Percentiles rank a stretch among this genome's conserved stretches.
Conservation (phyloP, 495 filamentous ascomycete genomes). For the Paragyromitra xinjiangensis region DNA sequence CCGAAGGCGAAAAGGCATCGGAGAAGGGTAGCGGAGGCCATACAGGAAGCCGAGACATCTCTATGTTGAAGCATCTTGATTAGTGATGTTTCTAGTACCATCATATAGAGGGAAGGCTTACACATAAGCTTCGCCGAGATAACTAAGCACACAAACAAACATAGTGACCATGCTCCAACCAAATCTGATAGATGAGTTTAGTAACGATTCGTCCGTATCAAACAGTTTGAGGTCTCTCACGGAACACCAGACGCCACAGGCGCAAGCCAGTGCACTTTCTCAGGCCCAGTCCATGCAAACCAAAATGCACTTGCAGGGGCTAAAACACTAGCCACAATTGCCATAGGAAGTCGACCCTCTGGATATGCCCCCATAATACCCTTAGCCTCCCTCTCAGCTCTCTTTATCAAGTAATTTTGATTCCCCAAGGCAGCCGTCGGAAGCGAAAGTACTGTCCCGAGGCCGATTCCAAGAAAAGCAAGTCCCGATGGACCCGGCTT, state of each 20-base stretch:
- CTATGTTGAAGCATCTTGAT: not conserved
- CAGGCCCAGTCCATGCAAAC: conserved; percentile 69
- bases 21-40: conserved; percentile 87
- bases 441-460: conserved; percentile 65
- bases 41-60: conserved; percentile 75
- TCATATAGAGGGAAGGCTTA: conserved; percentile 13
- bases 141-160: conserved; percentile 37
- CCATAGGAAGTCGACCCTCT: conserved; percentile 56
- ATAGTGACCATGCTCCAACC: conserved; percentile 46
- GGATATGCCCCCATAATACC: conserved; percentile 45
- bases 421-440: conserved; percentile 57
- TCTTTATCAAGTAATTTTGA: conserved; percentile 58
- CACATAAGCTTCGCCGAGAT: conserved; percentile 17
- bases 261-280: conserved; percentile 65
- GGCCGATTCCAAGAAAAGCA: conserved; percentile 67
- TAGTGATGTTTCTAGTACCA: too few relatives aligned
- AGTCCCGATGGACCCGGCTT: conserved; percentile 67
- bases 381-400: not conserved
- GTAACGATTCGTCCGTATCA: not conserved
- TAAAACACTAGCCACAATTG: conserved; percentile 64
- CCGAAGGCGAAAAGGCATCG: conserved; percentile 78
- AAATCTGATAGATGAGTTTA: conserved; percentile 12
- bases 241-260: conserved; percentile 69
- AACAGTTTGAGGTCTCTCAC: conserved; percentile 5
- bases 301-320: conserved; percentile 67